phyloP scores from a whole-genome alignment of 1,284 basidiomycete species.

The Cutaneotrichosporon sp. region DNA sequence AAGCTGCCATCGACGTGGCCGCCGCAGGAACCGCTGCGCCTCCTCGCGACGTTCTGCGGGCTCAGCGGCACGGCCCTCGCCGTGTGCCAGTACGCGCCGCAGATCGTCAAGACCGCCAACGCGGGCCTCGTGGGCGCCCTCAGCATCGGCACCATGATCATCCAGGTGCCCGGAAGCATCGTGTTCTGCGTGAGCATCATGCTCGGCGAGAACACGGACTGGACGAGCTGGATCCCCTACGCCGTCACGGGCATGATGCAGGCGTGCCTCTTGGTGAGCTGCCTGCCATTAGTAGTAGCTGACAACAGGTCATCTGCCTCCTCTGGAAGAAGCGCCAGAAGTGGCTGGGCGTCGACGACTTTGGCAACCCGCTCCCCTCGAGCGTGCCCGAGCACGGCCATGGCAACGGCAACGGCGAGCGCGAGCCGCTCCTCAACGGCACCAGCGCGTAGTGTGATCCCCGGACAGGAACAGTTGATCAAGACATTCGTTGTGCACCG shows the following conservation, averaged over 20 bases:
- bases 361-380: constrained; percentile 64
- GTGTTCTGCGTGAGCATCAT: constrained; percentile 86
- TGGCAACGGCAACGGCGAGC: not conserved
- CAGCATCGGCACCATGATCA: constrained; percentile 87
- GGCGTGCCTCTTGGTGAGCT: constrained; percentile 65
- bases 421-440: not conserved
- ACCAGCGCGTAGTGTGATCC: constrained; percentile 65
- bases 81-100: constrained; percentile 82
- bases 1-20: constrained; percentile 53
- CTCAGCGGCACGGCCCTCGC: constrained; percentile 77
- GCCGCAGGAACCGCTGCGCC: constrained; percentile 56
- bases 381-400: not conserved
- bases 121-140: constrained; percentile 84
- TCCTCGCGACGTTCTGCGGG: constrained; percentile 86
- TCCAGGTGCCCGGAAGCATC: constrained; percentile 89
- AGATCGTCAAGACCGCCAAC: constrained; percentile 76
- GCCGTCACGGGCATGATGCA: constrained; percentile 87
- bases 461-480: not conserved
- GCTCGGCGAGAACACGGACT: constrained; percentile 74
- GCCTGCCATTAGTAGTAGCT: not conserved
- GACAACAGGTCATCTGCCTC: constrained; percentile 65
- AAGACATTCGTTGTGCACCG: not conserved
- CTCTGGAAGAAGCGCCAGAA: constrained; percentile 75
- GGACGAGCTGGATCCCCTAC: constrained; percentile 86
- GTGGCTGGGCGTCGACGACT: constrained; percentile 84